Evolutionary conservation across 352 stramenopile genomes (phyloP).

Genomic region (Peronosclerospora sorghi): DNA sequence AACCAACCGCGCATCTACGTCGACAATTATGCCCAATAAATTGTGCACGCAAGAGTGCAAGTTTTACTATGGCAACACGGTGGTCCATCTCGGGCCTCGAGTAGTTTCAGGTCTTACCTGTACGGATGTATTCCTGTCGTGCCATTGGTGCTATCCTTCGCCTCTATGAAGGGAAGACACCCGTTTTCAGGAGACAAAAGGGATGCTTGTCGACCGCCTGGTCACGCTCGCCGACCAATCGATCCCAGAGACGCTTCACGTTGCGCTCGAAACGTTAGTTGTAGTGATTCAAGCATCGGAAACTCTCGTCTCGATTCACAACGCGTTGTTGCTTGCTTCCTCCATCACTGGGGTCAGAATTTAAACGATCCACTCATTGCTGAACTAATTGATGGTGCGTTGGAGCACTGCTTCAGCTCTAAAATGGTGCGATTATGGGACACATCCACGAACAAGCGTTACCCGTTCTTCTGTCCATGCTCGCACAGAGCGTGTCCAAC

Average conservation of each 20-base stretch:
- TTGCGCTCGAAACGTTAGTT: slow-evolving; percentile 65
- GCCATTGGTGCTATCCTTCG: slow-evolving; percentile 59
- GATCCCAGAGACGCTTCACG: slow-evolving; percentile 64
- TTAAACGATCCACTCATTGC: slow-evolving; percentile 63
- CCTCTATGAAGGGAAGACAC: slow-evolving; percentile 45
- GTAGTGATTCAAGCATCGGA: slow-evolving; percentile 55
- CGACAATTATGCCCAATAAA: too few relatives aligned
- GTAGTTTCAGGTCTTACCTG: slow-evolving; percentile 51
- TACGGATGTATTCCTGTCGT: slow-evolving; percentile 70
- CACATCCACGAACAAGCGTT: slow-evolving; percentile 53
- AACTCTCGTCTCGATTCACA: slow-evolving; percentile 28
- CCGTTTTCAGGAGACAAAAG: slow-evolving; percentile 36
- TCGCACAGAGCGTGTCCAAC: slow-evolving; percentile 37
- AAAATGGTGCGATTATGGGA: slow-evolving; percentile 41
- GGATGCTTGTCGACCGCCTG: slow-evolving; percentile 45
- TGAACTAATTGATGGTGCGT: slow-evolving; percentile 60
- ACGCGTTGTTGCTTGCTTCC: slow-evolving; percentile 43
- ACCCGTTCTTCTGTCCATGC: slow-evolving; percentile 44
- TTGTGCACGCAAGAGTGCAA: too few relatives aligned
- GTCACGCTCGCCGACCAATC: slow-evolving; percentile 44
- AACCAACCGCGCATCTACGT: too few relatives aligned
- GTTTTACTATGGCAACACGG: too few relatives aligned
- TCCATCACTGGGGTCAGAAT: slow-evolving; percentile 54
- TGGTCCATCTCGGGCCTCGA: slow-evolving; percentile 72
- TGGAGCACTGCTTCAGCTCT: slow-evolving; percentile 50